Evolutionary conservation across 805 yeast species (phyloP).

Genomic region (Ogataea thermomethanolica): DNA sequence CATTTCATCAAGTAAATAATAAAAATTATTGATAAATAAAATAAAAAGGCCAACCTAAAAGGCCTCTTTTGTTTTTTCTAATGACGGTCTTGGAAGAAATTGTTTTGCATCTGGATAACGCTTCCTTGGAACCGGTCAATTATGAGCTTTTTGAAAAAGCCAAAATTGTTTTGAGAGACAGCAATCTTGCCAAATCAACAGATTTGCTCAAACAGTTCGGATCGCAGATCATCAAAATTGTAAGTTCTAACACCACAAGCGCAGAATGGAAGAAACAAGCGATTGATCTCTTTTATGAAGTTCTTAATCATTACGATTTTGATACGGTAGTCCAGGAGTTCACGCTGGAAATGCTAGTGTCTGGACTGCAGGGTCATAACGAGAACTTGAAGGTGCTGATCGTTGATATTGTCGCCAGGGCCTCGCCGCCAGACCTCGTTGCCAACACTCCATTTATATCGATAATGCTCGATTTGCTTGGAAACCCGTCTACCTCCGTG

Average conservation of each 20-base stretch:
- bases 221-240: constrained; percentile 22
- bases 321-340: constrained; percentile 27
- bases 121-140: constrained; percentile 12
- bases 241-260: constrained; percentile 26
- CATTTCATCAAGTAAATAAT: constrained; percentile 1
- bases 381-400: constrained; percentile 27
- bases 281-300: constrained; percentile 23
- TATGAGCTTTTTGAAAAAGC: constrained; percentile 16
- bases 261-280: constrained; percentile 16
- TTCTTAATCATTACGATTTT: constrained; percentile 28
- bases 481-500: constrained; percentile 19
- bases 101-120: constrained; percentile 5
- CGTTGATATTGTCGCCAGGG: constrained; percentile 24
- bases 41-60: too few relatives aligned
- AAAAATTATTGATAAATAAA: neutral
- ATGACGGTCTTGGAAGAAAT: constrained; percentile 1
- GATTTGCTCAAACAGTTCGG: constrained; percentile 16
- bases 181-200: constrained; percentile 12
- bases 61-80: neutral
- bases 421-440: constrained; percentile 33
- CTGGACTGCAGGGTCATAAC: constrained; percentile 29
- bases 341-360: constrained; percentile 25
- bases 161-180: constrained; percentile 19
- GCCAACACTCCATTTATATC: constrained; percentile 31
- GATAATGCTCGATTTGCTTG: constrained; percentile 23